phyloP scores from a whole-genome alignment of 805 yeast genomes.

The Wickerhamiella vanderwaltii region DNA sequence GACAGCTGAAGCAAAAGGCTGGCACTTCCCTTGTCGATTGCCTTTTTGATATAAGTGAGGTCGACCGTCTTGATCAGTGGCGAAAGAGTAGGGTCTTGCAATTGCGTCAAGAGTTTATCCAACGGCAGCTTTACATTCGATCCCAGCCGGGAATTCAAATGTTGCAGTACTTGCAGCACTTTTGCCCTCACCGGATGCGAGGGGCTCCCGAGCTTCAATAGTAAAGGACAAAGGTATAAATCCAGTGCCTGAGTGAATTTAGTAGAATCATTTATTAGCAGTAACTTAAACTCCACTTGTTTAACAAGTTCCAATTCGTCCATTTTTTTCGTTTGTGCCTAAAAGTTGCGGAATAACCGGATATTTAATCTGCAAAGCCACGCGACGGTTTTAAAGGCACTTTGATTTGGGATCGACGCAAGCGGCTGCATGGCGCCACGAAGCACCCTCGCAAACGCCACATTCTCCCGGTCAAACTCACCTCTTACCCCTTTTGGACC shows the following conservation, averaged over 20 bases:
- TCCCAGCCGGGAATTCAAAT: conserved; percentile 35
- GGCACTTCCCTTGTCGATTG: conserved; percentile 39
- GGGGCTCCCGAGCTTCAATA: conserved; percentile 66
- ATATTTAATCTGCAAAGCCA: too few species aligned
- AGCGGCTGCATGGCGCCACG: too few species aligned
- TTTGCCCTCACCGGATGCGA: conserved; percentile 53
- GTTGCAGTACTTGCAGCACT: conserved; percentile 53
- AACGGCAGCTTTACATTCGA: conserved; percentile 39
- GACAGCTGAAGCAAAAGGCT: not conserved
- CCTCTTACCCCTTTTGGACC: too few species aligned
- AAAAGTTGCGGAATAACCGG: too few species aligned
- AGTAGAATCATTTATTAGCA: conserved; percentile 55
- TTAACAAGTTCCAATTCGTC: conserved; percentile 26
- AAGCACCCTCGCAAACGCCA: too few species aligned
- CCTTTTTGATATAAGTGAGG: conserved; percentile 54
- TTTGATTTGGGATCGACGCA: too few species aligned
- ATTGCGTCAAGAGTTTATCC: conserved; percentile 49
- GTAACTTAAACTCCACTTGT: conserved; percentile 71
- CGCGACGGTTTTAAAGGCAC: too few species aligned
- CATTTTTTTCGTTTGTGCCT: not conserved
- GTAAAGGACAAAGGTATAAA: conserved; percentile 60
- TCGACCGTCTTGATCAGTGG: conserved; percentile 12
- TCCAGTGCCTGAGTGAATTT: conserved; percentile 51
- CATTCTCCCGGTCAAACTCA: too few species aligned
- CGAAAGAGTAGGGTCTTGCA: conserved; percentile 34